phyloP scores from a whole-genome alignment of 495 filamentous ascomycete genomes.

The Neurospora cerealis region DNA sequence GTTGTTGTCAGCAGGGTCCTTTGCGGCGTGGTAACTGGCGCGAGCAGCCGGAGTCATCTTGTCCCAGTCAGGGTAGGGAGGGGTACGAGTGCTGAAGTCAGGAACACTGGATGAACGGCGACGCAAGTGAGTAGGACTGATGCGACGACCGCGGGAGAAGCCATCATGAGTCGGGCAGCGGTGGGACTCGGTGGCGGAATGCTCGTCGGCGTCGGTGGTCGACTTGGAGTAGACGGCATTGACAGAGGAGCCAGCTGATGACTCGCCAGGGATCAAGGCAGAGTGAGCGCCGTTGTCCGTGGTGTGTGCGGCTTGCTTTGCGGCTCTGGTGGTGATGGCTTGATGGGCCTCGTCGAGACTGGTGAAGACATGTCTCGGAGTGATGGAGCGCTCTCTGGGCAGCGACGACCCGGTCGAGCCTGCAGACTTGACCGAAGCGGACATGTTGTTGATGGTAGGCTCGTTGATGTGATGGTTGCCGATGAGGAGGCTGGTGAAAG shows the following conservation, averaged over 20 bases:
- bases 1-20: neutral
- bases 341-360: conserved; percentile 17
- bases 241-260: conserved; percentile 4
- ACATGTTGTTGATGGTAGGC: neutral
- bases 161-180: neutral
- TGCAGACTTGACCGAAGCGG: neutral
- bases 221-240: conserved; percentile 1
- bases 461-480: neutral
- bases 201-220: neutral
- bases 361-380: conserved; percentile 13
- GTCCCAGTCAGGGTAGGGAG: neutral
- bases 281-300: neutral
- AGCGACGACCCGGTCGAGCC: neutral
- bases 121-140: conserved; percentile 2
- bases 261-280: neutral
- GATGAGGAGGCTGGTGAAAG: neutral
- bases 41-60: neutral
- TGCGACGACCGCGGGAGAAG: conserved; percentile 3
- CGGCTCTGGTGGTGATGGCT: conserved; percentile 16
- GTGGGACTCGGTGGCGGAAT: neutral
- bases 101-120: neutral
- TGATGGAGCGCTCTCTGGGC: conserved; percentile 5
- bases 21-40: neutral
- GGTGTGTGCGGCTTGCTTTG: neutral
- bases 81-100: neutral